Base-by-base conservation (phyloP, 2,329 filamentous ascomycete genomes). In the Fusarium torulosum region DNA sequence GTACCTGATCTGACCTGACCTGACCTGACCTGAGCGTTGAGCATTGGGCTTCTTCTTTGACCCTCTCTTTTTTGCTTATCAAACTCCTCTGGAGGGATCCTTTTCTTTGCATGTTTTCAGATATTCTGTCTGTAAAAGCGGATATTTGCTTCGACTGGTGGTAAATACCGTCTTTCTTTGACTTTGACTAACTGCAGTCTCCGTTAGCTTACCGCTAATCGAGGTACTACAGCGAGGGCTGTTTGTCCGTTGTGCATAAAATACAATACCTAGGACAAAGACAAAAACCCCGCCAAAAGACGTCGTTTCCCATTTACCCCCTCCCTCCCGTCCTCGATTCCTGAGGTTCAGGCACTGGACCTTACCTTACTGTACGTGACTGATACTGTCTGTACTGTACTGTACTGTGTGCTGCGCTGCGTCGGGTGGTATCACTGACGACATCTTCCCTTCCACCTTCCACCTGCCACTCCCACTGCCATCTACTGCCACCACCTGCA, bases 201-300 rank as follows among this genome's bases (percentile, higher is more conserved):
- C 47, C 17, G 38, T 47, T 72, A 71, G 51, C 69, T 67, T 63
- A 66, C 60, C 63, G 63, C 69, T 65, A 67, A 63, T 46, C 53
- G 17, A 37, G 8, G 35, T 37, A 37, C 35, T 37, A 37, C 35
- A 37, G 35, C 17, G 35, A 37, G 17, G 35, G n/a, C n/a, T 37
- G 35, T 37, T n/a, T 37, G 17, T 10, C 17, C 17, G 17, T 9
- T 19, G 7, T 19, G 15, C 35, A n/a, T 37, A 37, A 37, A 37
- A 37, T 37, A 37, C 17, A 4, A 29, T 29, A 29, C 27, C 11
- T 17, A n/a, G 35, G 17, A 37, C 35, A 72, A 61, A 75, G 17
- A 37, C 35, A 72, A 63, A 75, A 74, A 69, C 72, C 74, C 72
- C 74, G 72, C 69, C 66, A 73, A 67, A 63, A 66, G 25, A n/a